Evolutionary conservation across 306 rosid species (phyloP), one percentile per base, ranked within the genome.

Genomic region (Hippophae rhamnoides): DNA sequence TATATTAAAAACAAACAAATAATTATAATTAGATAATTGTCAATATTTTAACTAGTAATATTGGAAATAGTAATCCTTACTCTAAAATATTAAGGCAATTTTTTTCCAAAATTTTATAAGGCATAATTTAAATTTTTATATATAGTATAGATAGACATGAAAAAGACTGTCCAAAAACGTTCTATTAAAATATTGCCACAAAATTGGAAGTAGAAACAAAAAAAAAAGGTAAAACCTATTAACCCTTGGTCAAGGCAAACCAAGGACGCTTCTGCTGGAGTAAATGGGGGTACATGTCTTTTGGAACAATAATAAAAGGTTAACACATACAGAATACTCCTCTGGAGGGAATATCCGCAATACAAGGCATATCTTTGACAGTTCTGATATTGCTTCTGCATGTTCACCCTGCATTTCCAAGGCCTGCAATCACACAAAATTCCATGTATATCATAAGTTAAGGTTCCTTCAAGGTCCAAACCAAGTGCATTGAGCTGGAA

Each of bases 281-380:
- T 31, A 31, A 31, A 31, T 31, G 38, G 38, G 5, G 38, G 5
- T 2, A 31, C 1, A 31, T 31, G 38, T 4, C 5, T 31, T 31
- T 31, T 31, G 5, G 38, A 31, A 31, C 41, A 13, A 43, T 47
- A 65, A 41, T 47, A 54, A 65, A 13, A 57, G 58, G 57, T 68
- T 63, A 58, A 56, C 52, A 79, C 94, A 63, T 76, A 90, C 96
- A 5, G 96, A 85, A 13, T 84, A 90, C 60, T 90, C 89, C 57
- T 87, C 92, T 0, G 98, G 96, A 87, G 96, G 89, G 74, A 90
- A 87, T 79, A 79, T 79, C 54, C 65, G 78, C 64, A 78, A 78
- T 53, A 85, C 44, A 44, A 65, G 89, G 81, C 96, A 87, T 54
- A 85, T 81, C 72, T 90, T 87, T 71, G 94, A 81, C 72, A 90